Conservation (phyloP, 129 eudicot species). For the Artemisia annua region DNA sequence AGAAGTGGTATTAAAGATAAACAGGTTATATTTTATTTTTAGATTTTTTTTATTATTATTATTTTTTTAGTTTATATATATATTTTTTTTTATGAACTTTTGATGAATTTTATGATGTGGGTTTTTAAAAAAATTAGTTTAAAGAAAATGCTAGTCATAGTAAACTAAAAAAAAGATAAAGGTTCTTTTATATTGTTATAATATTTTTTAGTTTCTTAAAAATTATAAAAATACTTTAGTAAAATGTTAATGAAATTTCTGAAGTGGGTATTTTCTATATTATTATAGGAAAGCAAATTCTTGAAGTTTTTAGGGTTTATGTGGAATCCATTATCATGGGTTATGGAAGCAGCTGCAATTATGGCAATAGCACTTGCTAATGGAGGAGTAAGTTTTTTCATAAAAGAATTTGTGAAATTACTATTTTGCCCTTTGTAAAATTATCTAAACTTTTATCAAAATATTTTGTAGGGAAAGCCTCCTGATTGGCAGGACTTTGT, state of each 20-base stretch:
- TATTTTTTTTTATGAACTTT: too few species aligned
- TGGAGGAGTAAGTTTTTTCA: conserved; percentile 79
- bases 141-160: too few species aligned
- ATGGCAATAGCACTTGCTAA: conserved; percentile 99
- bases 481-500: conserved; percentile 99
- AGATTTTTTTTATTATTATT: too few species aligned
- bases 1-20: too few species aligned
- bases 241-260: conserved; percentile 5
- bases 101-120: too few species aligned
- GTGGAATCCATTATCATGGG: conserved; percentile 99
- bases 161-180: too few species aligned
- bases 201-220: background rate
- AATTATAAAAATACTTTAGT: too few species aligned
- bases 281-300: conserved; percentile 87
- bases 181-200: too few species aligned
- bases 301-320: conserved; percentile 97
- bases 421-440: background rate
- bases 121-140: too few species aligned
- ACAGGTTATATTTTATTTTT: too few species aligned
- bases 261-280: conserved; percentile 10
- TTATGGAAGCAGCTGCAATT: conserved; percentile 99
- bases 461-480: conserved; percentile 71
- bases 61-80: background rate
- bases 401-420: background rate
- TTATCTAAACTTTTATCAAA: background rate